Base-by-base conservation (phyloP, 805 yeast genomes). In the Tetrapisispora namnaoensis region DNA sequence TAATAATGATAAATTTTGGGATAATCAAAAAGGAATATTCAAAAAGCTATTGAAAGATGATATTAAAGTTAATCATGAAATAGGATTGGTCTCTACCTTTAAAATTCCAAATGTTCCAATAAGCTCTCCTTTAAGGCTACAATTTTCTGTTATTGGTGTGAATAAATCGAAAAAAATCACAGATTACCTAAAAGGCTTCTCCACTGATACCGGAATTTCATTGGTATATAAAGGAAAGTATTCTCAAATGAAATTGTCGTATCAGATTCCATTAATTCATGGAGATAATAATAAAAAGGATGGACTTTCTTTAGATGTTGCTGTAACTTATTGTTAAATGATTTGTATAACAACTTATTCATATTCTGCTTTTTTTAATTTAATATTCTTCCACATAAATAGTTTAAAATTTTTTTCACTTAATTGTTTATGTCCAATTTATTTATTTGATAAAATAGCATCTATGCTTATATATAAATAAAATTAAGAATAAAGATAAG, bases 71-170 rank as follows among this genome's bases (percentile, higher is more conserved):
- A 35, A 69, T 54, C 72, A 71, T 57, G 79, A 79, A 46, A 53
- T 73, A 2, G 79, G 82, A 3, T 55, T 74, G 6, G 70, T 78
- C 7, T 42, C 83, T 7, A 76, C 74, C 54, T 65, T 81, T 22
- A 76, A 76, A 48, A 53, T 86, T 9, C 86, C 89, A 22, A 66
- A 74, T 56, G 62, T 70, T 18, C 54, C 56, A n/a, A 54, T 62
- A 2, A 54, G 61, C 2, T 69, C 74, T 10, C 82, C 82, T n/a
- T 58, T 82, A 32, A 72, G 80, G 52, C 56, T 83, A n/a, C 86
- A 83, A 57, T 66, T 72, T n/a, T 80, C 82, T 47, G 61, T 78
- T 37, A 72, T 77, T 55, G 73, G 78, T 20, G 95, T 91, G 18
- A 75, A 77, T 48, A 73, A 51, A 11, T 53, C 53, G 30, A 55